Base-by-base conservation (phyloP, 148 eudicot genomes). In the Chenopodium formosanum region DNA sequence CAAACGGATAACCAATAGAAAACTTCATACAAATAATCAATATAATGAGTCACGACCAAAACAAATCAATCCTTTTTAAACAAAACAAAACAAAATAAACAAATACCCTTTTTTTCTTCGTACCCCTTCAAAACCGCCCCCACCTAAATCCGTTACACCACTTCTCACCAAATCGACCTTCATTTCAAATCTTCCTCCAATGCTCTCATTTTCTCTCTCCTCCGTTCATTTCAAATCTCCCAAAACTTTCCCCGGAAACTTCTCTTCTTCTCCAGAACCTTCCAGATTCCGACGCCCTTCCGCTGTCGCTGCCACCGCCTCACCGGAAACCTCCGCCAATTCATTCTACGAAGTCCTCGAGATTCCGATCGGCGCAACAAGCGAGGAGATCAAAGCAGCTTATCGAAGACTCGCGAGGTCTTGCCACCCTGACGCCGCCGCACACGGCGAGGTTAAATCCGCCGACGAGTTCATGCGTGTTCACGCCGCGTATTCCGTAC, bases 301-400 rank as follows among this genome's bases (percentile, higher is more conserved):
- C 37, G 48, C 79, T 70, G 68, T 81, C 68, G 10, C 74, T 10
- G 66, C 68, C 66, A 22, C 82, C 58, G 65, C 70, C 31, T 48
- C 80, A 22, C 76, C 48, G 9, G 77, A 58, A 60, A 82, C 84
- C 37, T 22, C 78, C 65, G 13, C 73, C 2, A 8, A 23, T 25
- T 74, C 85, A 0, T 86, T 89, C 10, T 94, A 94, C 86, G 92
- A 92, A 23, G 87, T 92, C 10, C 87, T 94, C 60, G 88, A 93
- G 20, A 79, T 94, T 44, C 71, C 89, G 1, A 53, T 56, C 58
- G 88, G 81, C 22, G 92, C 98, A 46, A 65, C 91, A 4, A 29
- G 47, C 47, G 81, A 85, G 9, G 93, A 91, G 46, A 89, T 94
- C 88, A 94, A 92, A 80, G 78, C 89, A 16, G 96, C 96, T 22